These are phyloP conservation scores for Cantharellus anzutake DNA, from an alignment of 768 basidiomycete species.

Conservation along the genomic window DNA sequence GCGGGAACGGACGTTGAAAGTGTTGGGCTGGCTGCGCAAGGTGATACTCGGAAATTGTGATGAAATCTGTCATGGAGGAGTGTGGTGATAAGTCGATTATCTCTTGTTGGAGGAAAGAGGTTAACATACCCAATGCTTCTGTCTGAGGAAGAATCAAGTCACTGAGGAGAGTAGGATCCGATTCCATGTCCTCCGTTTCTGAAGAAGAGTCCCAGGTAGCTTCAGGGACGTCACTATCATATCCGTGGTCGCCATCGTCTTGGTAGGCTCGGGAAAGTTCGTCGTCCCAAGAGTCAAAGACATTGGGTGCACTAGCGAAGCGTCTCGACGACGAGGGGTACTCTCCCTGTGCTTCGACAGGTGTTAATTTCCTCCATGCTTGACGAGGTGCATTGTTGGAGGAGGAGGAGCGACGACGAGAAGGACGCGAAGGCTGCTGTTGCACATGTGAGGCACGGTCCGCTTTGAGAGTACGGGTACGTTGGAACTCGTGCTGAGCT, in stretches of 20 bases:
- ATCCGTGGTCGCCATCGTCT: no score
- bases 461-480: background rate
- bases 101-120: background rate
- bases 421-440: background rate
- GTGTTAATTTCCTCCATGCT: background rate
- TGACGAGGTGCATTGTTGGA: background rate
- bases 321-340: background rate
- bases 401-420: background rate
- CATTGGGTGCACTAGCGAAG: background rate
- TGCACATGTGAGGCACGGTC: background rate
- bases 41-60: background rate
- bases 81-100: background rate
- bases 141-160: background rate
- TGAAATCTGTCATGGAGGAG: background rate
- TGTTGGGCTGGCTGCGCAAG: background rate
- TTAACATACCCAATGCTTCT: background rate
- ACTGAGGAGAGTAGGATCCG: background rate
- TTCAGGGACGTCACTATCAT: background rate
- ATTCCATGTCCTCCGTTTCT: background rate
- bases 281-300: background rate
- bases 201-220: background rate
- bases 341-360: no score
- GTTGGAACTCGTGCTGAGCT: background rate
- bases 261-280: background rate
- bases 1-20: background rate